Evolutionary conservation across 768 basidiomycete genomes (phyloP).

Genomic region (Termitomyces titanicus): DNA sequence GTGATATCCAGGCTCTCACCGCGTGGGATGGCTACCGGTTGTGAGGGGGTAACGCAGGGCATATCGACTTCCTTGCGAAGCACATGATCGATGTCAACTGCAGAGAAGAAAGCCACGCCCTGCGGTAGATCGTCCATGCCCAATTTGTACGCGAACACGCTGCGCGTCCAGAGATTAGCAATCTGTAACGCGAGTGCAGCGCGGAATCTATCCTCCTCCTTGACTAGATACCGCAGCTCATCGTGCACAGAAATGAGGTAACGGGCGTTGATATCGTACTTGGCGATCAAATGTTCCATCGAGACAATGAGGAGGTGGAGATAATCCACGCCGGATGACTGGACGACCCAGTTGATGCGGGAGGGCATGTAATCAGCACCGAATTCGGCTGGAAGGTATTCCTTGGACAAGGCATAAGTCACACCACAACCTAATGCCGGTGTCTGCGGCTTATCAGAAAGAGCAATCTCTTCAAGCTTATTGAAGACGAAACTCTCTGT

Average conservation of each 20-base stretch:
- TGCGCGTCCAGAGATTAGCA: slow-evolving; percentile 93
- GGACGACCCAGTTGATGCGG: slow-evolving; percentile 99
- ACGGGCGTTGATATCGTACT: slow-evolving; percentile 83
- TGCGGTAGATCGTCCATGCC: slow-evolving; percentile 96
- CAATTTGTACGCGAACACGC: slow-evolving; percentile 86
- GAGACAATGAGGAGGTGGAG: slow-evolving; percentile 94
- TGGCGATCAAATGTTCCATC: slow-evolving; percentile 82
- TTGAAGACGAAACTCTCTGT: slow-evolving; percentile 97
- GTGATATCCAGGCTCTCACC: slow-evolving; percentile 85
- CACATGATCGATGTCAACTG: slow-evolving; percentile 89
- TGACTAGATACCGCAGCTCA: slow-evolving; percentile 91
- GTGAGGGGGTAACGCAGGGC: slow-evolving; percentile 92
- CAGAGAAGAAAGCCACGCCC: slow-evolving; percentile 95
- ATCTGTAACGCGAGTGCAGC: slow-evolving; percentile 90
- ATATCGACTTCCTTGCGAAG: slow-evolving; percentile 95
- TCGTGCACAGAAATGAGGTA: slow-evolving; percentile 98
- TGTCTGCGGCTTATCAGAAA: slow-evolving; percentile 82
- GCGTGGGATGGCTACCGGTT: slow-evolving; percentile 74
- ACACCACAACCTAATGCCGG: slow-evolving; percentile 94
- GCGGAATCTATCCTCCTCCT: slow-evolving; percentile 87
- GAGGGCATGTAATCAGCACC: slow-evolving; percentile 92
- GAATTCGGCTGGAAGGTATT: slow-evolving; percentile 77
- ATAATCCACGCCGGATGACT: slow-evolving; percentile 98
- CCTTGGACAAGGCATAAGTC: slow-evolving; percentile 89
- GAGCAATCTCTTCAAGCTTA: slow-evolving; percentile 92